Conservation (phyloP, 306 rosid species). For the Sindora glabra region DNA sequence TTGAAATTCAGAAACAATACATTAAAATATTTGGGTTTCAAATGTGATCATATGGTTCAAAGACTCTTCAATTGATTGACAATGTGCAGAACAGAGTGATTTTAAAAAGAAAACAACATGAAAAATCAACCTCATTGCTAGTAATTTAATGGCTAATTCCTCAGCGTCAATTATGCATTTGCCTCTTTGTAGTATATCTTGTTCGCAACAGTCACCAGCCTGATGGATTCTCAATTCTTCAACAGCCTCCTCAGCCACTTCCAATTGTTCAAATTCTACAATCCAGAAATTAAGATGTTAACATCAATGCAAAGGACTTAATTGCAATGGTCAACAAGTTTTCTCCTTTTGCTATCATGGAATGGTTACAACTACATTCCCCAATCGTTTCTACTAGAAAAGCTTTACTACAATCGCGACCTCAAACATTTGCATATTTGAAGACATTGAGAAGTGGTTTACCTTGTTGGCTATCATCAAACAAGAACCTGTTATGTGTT, state of each 20-base stretch:
- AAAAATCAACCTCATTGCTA: conserved; percentile 62
- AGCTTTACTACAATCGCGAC: not conserved
- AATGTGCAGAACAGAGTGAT: not conserved
- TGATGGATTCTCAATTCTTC: conserved; percentile 32
- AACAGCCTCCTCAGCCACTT: conserved; percentile 33
- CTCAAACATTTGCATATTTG: not conserved
- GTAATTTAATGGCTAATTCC: conserved; percentile 55
- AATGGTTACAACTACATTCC: not conserved
- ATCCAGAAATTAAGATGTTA: conserved; percentile 8
- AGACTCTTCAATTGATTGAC: not conserved
- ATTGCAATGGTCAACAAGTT: too few species aligned
- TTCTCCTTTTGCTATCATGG: too few species aligned
- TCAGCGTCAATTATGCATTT: conserved; percentile 42
- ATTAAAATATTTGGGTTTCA: not conserved
- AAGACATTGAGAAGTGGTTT: conserved; percentile 5
- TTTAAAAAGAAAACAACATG: not conserved
- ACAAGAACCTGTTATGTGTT: not conserved
- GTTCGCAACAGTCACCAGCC: conserved; percentile 20
- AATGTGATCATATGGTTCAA: not conserved
- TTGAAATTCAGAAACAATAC: not conserved
- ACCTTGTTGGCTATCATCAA: conserved; percentile 27
- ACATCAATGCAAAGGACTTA: not conserved
- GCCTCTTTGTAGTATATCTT: conserved; percentile 20
- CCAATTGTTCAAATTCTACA: conserved; percentile 30
- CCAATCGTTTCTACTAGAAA: not conserved